Percentiles rank a stretch among this genome's conserved stretches.
These are phyloP conservation scores for Chaetomiaceae sp. DNA, from an alignment of 2,329 filamentous ascomycete species.

Conservation along the genomic window DNA sequence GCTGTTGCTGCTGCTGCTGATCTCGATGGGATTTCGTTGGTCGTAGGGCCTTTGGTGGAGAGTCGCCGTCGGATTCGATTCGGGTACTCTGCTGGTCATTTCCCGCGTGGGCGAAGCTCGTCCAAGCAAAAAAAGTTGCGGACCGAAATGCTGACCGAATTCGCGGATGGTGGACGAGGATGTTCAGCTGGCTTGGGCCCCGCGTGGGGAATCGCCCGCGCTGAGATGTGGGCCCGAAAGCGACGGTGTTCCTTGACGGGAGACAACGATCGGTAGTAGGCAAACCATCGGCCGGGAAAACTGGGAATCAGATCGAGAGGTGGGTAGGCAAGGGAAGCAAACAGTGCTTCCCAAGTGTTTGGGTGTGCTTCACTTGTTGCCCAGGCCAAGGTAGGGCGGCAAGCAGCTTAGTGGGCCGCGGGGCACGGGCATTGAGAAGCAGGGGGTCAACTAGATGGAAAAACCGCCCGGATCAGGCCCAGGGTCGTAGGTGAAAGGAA, in stretches of 20 bases:
- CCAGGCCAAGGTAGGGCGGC: not conserved
- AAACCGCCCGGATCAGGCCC: not conserved
- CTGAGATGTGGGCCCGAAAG: conserved; percentile 11
- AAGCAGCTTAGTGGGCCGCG: not conserved
- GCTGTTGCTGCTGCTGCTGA: too few relatives aligned
- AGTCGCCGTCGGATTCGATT: not conserved
- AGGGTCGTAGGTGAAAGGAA: too few relatives aligned
- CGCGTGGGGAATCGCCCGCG: conserved; percentile 11
- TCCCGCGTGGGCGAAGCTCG: conserved; percentile 4
- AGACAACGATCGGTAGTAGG: not conserved
- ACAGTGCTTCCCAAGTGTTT: not conserved
- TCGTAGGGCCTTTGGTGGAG: not conserved
- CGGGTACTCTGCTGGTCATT: conserved; percentile 14
- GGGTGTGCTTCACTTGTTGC: not conserved
- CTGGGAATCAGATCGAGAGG: not conserved
- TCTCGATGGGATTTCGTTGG: not conserved
- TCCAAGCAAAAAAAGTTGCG: not conserved
- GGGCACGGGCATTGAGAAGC: not conserved
- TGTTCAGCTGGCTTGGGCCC: conserved; percentile 16
- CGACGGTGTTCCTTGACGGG: not conserved
- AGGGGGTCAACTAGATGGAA: not conserved
- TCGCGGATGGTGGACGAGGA: not conserved
- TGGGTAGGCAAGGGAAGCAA: not conserved
- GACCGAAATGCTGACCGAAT: not conserved
- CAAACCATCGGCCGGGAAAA: conserved; percentile 8